Evolutionary conservation across 192 early-diverging fungal genomes (phyloP).

Genomic region (Geranomyces michiganensis): DNA sequence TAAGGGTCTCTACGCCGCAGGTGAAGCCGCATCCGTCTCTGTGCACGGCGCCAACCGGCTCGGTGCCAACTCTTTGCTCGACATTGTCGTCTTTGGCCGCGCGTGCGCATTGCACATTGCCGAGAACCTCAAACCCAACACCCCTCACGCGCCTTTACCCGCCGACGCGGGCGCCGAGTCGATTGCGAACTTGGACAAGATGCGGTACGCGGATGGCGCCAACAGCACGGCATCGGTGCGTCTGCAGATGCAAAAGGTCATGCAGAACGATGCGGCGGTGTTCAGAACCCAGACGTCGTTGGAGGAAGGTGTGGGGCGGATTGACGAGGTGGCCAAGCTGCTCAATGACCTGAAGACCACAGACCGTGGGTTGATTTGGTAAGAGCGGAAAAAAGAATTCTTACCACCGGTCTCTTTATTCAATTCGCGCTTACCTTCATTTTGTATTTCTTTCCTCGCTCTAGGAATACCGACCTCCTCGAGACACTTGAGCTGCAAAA

Average conservation of each 20-base stretch:
- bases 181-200: constrained; percentile 94
- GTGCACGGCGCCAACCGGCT: constrained; percentile 99
- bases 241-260: constrained; percentile 95
- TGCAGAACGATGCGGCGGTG: constrained; percentile 97
- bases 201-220: constrained; percentile 81
- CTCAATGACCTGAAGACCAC: constrained; percentile 84
- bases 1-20: constrained; percentile 97
- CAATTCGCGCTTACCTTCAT: not conserved
- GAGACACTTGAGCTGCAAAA: constrained; percentile 98
- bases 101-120: constrained; percentile 93
- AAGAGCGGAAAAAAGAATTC: constrained; percentile 12
- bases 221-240: constrained; percentile 83
- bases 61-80: constrained; percentile 96
- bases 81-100: constrained; percentile 98
- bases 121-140: constrained; percentile 85
- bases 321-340: constrained; percentile 78
- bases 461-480: constrained; percentile 88
- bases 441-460: constrained; percentile 15
- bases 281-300: constrained; percentile 90
- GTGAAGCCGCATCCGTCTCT: constrained; percentile 96
- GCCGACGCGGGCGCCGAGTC: constrained; percentile 83
- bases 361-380: constrained; percentile 95
- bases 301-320: constrained; percentile 86
- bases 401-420: constrained; percentile 4
- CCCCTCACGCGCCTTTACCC: constrained; percentile 80